These are phyloP conservation scores for Tetrahymena borealis DNA, from an alignment of 73 alveolate species.

Conservation along the genomic window DNA sequence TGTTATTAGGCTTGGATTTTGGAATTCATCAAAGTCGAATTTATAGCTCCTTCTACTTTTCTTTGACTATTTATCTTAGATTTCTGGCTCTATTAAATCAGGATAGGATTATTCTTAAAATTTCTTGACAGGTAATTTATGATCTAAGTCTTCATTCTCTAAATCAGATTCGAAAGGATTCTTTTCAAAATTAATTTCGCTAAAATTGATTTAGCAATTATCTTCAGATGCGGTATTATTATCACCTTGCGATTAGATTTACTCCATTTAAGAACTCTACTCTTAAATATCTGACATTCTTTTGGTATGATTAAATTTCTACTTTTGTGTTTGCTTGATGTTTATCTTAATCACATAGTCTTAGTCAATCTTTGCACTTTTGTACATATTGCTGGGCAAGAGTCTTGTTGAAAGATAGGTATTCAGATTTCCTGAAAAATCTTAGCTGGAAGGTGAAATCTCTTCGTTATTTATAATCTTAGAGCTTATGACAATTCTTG, in stretches of 20 bases:
- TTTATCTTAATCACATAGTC: not conserved
- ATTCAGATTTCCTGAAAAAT: not conserved
- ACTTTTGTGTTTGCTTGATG: not conserved
- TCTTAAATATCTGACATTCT: not conserved
- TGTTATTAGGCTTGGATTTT: not conserved
- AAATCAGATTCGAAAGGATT: not conserved
- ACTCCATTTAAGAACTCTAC: not conserved
- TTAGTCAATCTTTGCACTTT: not conserved
- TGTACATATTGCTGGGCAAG: not conserved
- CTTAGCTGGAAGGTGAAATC: not conserved
- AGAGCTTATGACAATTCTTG: not conserved
- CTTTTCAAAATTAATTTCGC: not conserved
- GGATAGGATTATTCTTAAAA: not conserved
- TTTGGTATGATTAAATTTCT: not conserved
- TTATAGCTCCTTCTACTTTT: not conserved
- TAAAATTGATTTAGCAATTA: not conserved
- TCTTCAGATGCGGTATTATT: not conserved
- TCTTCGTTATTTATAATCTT: not conserved
- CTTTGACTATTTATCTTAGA: not conserved
- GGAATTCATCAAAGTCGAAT: not conserved
- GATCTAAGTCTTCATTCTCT: not conserved
- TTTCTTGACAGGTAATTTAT: too few species aligned
- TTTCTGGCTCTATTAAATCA: not conserved
- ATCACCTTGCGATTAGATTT: not conserved
- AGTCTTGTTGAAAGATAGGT: not conserved